Conservation (phyloP, 1,284 basidiomycete species). For the Heliocybe sulcata region DNA sequence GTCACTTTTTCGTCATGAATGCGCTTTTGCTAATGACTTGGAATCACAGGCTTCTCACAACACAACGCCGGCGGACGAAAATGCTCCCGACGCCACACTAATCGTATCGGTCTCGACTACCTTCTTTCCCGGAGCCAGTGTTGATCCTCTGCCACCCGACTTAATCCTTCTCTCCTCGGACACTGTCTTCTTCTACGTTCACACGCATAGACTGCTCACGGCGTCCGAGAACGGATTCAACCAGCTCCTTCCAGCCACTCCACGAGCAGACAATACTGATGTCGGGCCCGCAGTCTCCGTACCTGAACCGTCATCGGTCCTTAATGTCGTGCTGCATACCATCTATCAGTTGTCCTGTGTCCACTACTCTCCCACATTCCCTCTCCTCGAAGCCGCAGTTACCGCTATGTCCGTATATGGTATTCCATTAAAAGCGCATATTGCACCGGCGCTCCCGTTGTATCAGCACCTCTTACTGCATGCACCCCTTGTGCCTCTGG, state of each 20-base stretch:
- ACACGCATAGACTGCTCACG: slow-evolving; percentile 24
- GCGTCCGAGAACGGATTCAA: slow-evolving; percentile 31
- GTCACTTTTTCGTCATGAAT: not conserved
- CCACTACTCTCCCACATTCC: slow-evolving; percentile 25
- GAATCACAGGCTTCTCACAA: not conserved
- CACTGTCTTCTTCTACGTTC: slow-evolving; percentile 58
- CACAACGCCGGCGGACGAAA: not conserved
- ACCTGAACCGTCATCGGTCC: slow-evolving; percentile 21
- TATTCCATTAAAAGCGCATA: slow-evolving; percentile 16
- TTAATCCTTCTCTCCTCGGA: slow-evolving; percentile 62
- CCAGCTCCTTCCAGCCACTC: slow-evolving; percentile 19
- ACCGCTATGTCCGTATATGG: slow-evolving; percentile 25
- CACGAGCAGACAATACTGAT: slow-evolving; percentile 13
- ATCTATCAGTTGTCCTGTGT: slow-evolving; percentile 26
- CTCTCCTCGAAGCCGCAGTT: slow-evolving; percentile 23
- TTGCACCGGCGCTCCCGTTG: slow-evolving; percentile 20
- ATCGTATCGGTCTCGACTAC: slow-evolving; percentile 74
- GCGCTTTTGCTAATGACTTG: not conserved
- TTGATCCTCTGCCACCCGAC: slow-evolving; percentile 47
- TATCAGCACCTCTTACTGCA: slow-evolving; percentile 24
- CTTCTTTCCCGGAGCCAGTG: slow-evolving; percentile 63
- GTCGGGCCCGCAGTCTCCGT: slow-evolving; percentile 24
- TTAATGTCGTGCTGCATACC: slow-evolving; percentile 30
- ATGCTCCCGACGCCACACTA: slow-evolving; percentile 23
- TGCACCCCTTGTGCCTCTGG: slow-evolving; percentile 26